Conservation (phyloP, 1,284 basidiomycete genomes). For the Cryptococcus sp. region DNA sequence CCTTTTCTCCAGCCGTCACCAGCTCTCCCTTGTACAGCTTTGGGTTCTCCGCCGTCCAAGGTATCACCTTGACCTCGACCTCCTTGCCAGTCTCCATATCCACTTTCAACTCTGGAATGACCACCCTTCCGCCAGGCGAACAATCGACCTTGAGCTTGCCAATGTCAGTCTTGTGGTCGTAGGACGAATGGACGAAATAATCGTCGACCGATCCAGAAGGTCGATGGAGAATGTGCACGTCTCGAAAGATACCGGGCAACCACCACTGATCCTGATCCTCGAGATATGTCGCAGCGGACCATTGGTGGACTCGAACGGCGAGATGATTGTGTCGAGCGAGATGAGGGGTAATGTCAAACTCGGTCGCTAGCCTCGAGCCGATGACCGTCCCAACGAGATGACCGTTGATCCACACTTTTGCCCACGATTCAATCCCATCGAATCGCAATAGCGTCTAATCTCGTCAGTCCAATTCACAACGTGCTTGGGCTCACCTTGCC, state of each 20-base stretch:
- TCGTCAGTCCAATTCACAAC: constrained; percentile 31
- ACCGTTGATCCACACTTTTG: constrained; percentile 24
- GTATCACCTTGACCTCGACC: constrained; percentile 6
- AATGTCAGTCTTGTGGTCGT: constrained; percentile 13
- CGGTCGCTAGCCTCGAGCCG: constrained; percentile 15
- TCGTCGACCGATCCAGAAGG: constrained; percentile 12
- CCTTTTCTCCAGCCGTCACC: constrained; percentile 9
- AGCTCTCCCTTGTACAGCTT: constrained; percentile 6
- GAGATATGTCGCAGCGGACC: constrained; percentile 15
- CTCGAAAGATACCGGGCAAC: constrained; percentile 25
- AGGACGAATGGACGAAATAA: constrained; percentile 20
- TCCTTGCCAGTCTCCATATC: constrained; percentile 14
- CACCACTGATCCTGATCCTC: constrained; percentile 33
- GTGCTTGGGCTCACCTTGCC: constrained; percentile 10
- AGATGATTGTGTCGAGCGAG: not conserved
- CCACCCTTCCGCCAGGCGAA: constrained; percentile 8
- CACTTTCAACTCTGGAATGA: constrained; percentile 17
- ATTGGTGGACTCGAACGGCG: constrained; percentile 19
- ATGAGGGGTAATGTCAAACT: constrained; percentile 17
- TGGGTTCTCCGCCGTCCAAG: constrained; percentile 23
- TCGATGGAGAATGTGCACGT: constrained; percentile 19
- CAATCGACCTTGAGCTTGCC: constrained; percentile 21
- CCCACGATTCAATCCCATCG: constrained; percentile 24
- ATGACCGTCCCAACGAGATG: constrained; percentile 9
- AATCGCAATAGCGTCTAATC: constrained; percentile 16